Evolutionary conservation across 1,284 basidiomycete species (phyloP).

Genomic region (Neonothopanus nambi): DNA sequence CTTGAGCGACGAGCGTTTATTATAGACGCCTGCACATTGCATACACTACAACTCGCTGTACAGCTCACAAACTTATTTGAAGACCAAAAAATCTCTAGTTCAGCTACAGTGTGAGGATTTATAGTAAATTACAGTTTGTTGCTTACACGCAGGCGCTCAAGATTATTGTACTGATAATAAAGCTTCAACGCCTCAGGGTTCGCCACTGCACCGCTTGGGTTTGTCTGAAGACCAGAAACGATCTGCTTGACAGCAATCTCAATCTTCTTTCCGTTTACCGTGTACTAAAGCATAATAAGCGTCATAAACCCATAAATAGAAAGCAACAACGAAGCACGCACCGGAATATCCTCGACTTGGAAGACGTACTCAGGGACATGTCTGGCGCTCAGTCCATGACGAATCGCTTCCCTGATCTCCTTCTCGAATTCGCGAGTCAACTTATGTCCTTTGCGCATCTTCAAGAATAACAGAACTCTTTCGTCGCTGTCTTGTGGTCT

Average conservation of each 20-base stretch:
- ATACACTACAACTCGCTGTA: too few relatives aligned
- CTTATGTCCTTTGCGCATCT: conserved; percentile 59
- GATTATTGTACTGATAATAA: conserved; percentile 60
- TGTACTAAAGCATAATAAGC: conserved; percentile 45
- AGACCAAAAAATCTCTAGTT: too few relatives aligned
- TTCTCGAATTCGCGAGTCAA: conserved; percentile 50
- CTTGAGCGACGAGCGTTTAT: too few relatives aligned
- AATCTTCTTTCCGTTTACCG: conserved; percentile 72
- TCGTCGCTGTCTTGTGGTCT: conserved; percentile 76
- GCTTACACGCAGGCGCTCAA: conserved; percentile 26
- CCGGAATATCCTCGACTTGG: conserved; percentile 62
- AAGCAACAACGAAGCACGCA: conserved; percentile 31
- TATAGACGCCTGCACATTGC: too few relatives aligned
- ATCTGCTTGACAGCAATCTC: conserved; percentile 76
- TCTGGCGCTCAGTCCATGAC: conserved; percentile 63
- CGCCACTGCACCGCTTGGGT: conserved; percentile 69
- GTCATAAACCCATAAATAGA: conserved; percentile 1
- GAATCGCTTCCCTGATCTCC: conserved; percentile 60
- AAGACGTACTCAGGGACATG: conserved; percentile 74
- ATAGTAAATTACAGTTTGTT: not conserved
- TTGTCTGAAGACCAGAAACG: conserved; percentile 57
- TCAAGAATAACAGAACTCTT: conserved; percentile 82
- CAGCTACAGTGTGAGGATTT: too few relatives aligned
- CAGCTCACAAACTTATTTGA: too few relatives aligned
- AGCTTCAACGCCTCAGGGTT: conserved; percentile 63